Base-by-base conservation (phyloP, 2,329 filamentous ascomycete species). In the Fusarium duplospermum region DNA sequence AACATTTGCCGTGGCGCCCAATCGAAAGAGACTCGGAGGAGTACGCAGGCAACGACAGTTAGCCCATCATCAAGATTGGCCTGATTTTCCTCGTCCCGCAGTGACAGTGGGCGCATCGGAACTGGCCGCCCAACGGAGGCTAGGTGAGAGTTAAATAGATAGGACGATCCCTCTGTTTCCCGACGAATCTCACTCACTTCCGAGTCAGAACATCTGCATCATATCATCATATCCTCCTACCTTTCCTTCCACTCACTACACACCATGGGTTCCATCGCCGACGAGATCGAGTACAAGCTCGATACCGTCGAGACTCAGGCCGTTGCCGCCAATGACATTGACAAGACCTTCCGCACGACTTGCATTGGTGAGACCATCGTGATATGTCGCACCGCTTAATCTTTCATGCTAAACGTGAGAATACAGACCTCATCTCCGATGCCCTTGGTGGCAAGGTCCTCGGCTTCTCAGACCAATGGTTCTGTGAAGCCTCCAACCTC, bases 401-500 rank as follows among this genome's bases (percentile, higher is more conserved):
- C 50, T 14, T 47, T 24, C 14, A 54, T 66, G 22, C 64, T 66
- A 20, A 66, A 27, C 47, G 11, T 33, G 27, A 24, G 35, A 36
- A 11, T 42, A 20, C 70, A 92, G 90, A 92, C 79, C 84, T 93
- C 59, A 82, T 91, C 64, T 92, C 90, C 47, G 87, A 87, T 8
- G 84, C 88, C 8, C 82, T 93, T 52, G 91, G 90, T 71, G 90
- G 90, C 67, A 90, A 89, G 80, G 85, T 93, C 66, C 86, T 93
- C 20, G 92, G 86, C 66, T 91, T 88, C 81, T 93, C 91, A 58
- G 89, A 93, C 79, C 85, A 93, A 82, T 93, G 90, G 89, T 93
- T 93, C 78, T 91, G 91, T 50, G 89, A 91, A 75, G 91, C 91
- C 24, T 78, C 84, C 67, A 93, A 93, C 80, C 85, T 93, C 66